Evolutionary conservation across 1,284 basidiomycete species (phyloP), one percentile per base, ranked within the genome.

Genomic region (Ganoderma lingzhi): DNA sequence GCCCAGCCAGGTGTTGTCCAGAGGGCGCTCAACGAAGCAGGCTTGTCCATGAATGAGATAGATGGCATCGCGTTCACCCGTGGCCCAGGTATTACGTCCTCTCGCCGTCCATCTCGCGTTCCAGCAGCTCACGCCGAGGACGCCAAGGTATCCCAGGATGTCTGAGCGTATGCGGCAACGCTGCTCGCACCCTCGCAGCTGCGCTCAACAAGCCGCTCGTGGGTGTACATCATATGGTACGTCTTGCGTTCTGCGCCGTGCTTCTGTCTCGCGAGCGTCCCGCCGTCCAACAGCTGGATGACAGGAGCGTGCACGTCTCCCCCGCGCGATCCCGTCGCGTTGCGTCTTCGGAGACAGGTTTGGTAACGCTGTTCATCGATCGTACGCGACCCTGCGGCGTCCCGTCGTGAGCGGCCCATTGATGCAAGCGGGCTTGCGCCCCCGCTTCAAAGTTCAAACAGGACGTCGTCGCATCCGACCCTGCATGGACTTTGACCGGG

Each of bases 191-290:
- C 0, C 83, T 98, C 1, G 94, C 95, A 0, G 91, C 94, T 0
- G 91, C 90, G 0, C 83, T 90, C 8, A 84, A 86, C 55, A 94
- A 95, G 76, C 96, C 96, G 0, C 73, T 97, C 1, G 88, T 98
- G 9, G 96, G 95, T 5, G 93, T 97, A 2, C 95, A 98, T 80
- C 96, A 98, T 77, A 98, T 98, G 96, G 96, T 95, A 32, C 62
- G 84, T 77, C 42, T 15, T 15, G n/a, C 32, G 32, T 63, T 58
- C 19, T 39, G 48, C 64, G 55, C 35, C 42, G 23, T 65, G 6
- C 45, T 9, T 19, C 45, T 44, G 12, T 44, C 42, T 17, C 14
- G 42, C 42, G 42, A 44, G 42, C 17, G 42, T 44, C 42, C 45
- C n/a, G 45, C n/a, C 45, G 9, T 48, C 6, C 45, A n/a, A 8